Percentiles rank a stretch among this genome's conserved stretches.
phyloP scores from a whole-genome alignment of 805 yeast genomes.

The Candida silvicultrix region DNA sequence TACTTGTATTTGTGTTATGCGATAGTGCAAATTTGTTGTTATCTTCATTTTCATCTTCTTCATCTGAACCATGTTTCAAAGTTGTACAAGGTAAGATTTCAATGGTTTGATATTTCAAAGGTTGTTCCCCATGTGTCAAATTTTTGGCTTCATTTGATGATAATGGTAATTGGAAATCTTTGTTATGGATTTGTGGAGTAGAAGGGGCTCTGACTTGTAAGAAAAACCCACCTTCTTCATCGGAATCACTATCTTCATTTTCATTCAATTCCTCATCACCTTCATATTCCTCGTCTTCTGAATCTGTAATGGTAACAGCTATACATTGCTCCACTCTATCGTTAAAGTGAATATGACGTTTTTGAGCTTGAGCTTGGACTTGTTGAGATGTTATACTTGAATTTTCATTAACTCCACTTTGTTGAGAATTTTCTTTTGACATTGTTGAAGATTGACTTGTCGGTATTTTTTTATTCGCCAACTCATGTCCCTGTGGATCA shows the following conservation, averaged over 20 bases:
- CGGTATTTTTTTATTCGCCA: background rate
- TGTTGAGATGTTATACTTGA: background rate
- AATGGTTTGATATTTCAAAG: slow-evolving; percentile 43
- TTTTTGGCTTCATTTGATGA: slow-evolving; percentile 1
- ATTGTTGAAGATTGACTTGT: background rate
- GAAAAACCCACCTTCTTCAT: slow-evolving; percentile 67
- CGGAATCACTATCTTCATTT: slow-evolving; percentile 34
- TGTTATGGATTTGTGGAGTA: slow-evolving; percentile 22
- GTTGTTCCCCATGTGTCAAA: background rate
- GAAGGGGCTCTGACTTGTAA: slow-evolving; percentile 44
- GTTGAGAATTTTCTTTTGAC: background rate
- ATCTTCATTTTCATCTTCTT: slow-evolving; percentile 30
- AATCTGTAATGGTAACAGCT: slow-evolving; percentile 38
- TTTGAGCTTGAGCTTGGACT: background rate
- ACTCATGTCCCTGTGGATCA: background rate
- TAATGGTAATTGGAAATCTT: slow-evolving; percentile 7
- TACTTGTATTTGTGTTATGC: slow-evolving; percentile 63
- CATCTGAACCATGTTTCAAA: slow-evolving; percentile 69
- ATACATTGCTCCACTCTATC: slow-evolving; percentile 94
- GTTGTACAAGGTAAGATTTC: slow-evolving; percentile 83
- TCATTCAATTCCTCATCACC: slow-evolving; percentile 22
- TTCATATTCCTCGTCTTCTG: slow-evolving; percentile 15
- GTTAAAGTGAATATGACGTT: slow-evolving; percentile 83
- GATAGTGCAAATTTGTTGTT: slow-evolving; percentile 46
- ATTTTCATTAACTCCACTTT: slow-evolving; percentile 2